Evolutionary conservation across 2,329 filamentous ascomycete genomes (phyloP).

Genomic region (Aphanocladium album): DNA sequence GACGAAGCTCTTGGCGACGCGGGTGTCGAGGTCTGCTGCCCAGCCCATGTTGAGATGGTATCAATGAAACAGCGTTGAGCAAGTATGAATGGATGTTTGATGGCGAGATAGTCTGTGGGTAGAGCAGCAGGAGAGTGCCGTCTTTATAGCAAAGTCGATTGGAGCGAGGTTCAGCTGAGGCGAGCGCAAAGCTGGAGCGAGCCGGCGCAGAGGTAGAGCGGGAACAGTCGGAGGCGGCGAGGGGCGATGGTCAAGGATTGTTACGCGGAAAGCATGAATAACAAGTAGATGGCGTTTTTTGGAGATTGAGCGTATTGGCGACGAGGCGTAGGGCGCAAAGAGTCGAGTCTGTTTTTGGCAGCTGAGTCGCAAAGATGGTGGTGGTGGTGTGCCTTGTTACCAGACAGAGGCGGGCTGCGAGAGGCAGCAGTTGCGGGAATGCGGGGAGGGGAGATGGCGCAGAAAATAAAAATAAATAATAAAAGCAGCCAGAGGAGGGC

Average conservation of each 20-base stretch:
- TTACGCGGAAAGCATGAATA: not conserved
- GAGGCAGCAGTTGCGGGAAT: not conserved
- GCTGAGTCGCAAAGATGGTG: not conserved
- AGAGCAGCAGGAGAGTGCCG: not conserved
- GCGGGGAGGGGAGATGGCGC: not conserved
- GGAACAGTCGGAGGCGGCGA: no score
- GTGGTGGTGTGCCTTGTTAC: not conserved
- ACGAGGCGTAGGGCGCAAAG: not conserved
- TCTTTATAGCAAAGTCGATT: not conserved
- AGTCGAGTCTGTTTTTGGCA: not conserved
- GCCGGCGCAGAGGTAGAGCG: no score
- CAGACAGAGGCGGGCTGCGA: not conserved
- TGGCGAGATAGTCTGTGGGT: no score
- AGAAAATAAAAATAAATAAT: not conserved
- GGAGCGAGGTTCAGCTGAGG: no score
- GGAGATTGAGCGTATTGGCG: not conserved
- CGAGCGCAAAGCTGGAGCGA: no score
- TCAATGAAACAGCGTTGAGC: not conserved
- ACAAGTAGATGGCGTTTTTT: not conserved
- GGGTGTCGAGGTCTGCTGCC: constrained; percentile 46
- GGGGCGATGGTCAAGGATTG: no score
- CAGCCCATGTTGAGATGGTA: constrained; percentile 37
- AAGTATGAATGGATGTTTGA: not conserved
- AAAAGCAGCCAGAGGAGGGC: not conserved
- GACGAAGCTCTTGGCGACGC: constrained; percentile 59